These are phyloP conservation scores for Syncephalis plumigaleata DNA, from an alignment of 371 early-diverging fungal genomes.

Conservation along the genomic window DNA sequence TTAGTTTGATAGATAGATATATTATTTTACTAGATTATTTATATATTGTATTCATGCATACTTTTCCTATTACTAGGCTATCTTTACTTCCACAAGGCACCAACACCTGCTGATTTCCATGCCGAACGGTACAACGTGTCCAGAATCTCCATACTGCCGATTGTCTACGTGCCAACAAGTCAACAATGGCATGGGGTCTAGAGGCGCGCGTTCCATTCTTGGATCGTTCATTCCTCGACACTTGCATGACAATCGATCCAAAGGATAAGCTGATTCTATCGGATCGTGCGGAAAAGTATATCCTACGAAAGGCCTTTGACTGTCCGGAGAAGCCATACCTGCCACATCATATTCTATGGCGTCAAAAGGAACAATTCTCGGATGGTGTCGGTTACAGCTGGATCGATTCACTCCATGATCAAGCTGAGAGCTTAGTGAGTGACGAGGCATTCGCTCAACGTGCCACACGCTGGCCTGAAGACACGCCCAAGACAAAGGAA, in stretches of 20 bases:
- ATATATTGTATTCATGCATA: not conserved
- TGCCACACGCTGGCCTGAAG: conserved; percentile 56
- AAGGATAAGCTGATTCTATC: conserved; percentile 52
- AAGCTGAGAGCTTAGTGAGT: conserved; percentile 42
- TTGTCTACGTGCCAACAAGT: conserved; percentile 92
- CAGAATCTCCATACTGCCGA: conserved; percentile 90
- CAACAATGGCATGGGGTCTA: conserved; percentile 97
- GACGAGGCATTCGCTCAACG: conserved; percentile 58
- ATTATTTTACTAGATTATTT: conserved; percentile 1
- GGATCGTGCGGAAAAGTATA: conserved; percentile 70
- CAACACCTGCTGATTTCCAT: conserved; percentile 60
- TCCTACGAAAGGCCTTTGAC: conserved; percentile 74
- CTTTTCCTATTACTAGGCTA: conserved; percentile 35
- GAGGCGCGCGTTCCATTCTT: conserved; percentile 96
- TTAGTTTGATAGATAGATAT: not conserved
- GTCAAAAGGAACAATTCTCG: conserved; percentile 96
- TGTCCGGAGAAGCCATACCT: conserved; percentile 63
- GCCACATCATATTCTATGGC: conserved; percentile 81
- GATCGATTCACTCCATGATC: conserved; percentile 82
- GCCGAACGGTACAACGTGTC: conserved; percentile 76
- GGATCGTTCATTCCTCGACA: conserved; percentile 73
- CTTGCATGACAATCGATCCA: conserved; percentile 71
- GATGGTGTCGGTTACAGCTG: conserved; percentile 95
- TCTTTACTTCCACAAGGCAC: conserved; percentile 93
- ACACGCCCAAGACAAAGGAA: conserved; percentile 89